Conservation (phyloP, 1,284 basidiomycete species). For the Sporisorium reilianum region DNA sequence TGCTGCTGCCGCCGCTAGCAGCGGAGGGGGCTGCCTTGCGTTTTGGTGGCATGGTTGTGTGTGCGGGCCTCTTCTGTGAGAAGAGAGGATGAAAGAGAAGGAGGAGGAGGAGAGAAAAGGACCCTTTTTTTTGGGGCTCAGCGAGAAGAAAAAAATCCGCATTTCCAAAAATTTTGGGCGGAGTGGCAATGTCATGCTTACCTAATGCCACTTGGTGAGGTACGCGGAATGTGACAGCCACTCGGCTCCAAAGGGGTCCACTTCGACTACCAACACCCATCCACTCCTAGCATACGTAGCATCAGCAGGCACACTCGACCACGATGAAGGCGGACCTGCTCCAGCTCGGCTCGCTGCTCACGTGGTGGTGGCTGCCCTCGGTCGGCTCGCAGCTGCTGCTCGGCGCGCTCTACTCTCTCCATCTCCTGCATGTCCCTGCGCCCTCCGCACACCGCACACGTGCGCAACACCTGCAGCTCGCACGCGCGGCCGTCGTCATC, state of each 20-base stretch:
- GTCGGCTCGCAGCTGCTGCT: conserved; percentile 36
- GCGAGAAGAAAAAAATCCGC: not conserved
- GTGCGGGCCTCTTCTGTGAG: not conserved
- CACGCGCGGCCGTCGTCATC: conserved; percentile 75
- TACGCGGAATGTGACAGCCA: not conserved
- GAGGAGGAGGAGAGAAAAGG: conserved; percentile 2
- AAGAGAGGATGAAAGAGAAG: too few species aligned
- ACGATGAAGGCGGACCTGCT: conserved; percentile 31
- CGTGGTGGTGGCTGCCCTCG: conserved; percentile 48
- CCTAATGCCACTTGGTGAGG: conserved; percentile 4
- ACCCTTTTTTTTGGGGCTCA: conserved; percentile 8
- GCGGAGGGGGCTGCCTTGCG: conserved; percentile 26
- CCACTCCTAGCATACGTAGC: not conserved
- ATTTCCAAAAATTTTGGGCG: not conserved
- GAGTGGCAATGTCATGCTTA: conserved; percentile 23
- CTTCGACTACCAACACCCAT: conserved; percentile 1
- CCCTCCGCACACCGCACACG: conserved; percentile 3
- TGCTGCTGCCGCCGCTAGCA: conserved; percentile 5
- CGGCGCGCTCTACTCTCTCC: conserved; percentile 23
- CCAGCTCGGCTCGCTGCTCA: conserved; percentile 34
- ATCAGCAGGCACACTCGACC: too few species aligned
- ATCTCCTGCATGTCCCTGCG: conserved; percentile 14
- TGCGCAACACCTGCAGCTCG: conserved; percentile 28
- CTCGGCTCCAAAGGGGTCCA: not conserved
- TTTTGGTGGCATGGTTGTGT: conserved; percentile 31